Evolutionary conservation across 208 protist species (phyloP).

Genomic region (Trypanosoma brucei): DNA sequence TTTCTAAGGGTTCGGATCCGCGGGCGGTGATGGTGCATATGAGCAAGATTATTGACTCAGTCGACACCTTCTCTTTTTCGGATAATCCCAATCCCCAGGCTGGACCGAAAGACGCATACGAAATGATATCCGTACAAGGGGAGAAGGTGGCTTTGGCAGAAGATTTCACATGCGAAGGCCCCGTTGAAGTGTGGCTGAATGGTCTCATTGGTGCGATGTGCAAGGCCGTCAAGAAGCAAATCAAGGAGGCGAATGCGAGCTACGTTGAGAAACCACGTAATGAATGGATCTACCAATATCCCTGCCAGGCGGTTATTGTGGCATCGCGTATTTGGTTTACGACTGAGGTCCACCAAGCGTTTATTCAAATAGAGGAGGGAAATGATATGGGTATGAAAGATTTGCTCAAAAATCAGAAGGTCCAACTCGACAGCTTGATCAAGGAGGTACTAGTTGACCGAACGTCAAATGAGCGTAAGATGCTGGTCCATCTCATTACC

Average conservation of each 20-base stretch:
- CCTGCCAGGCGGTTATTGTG: conserved; percentile 94
- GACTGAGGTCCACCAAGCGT: conserved; percentile 96
- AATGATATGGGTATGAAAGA: conserved; percentile 98
- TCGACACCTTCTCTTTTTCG: conserved; percentile 89
- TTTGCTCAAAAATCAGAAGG: conserved; percentile 94
- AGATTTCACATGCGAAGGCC: conserved; percentile 89
- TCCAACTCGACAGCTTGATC: conserved; percentile 92
- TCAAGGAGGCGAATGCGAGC: conserved; percentile 87
- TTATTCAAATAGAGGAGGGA: conserved; percentile 97
- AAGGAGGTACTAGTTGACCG: conserved; percentile 92
- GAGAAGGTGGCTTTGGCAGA: conserved; percentile 93
- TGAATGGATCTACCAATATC: conserved; percentile 96
- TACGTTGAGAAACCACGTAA: conserved; percentile 96
- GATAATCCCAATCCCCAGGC: conserved; percentile 52
- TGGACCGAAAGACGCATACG: conserved; percentile 75
- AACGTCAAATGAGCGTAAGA: conserved; percentile 92
- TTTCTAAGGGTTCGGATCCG: conserved; percentile 95
- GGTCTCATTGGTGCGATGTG: conserved; percentile 87
- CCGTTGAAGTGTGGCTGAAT: conserved; percentile 97
- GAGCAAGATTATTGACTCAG: conserved; percentile 95
- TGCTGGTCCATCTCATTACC: conserved; percentile 97
- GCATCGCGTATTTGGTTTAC: conserved; percentile 97
- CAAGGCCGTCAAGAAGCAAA: conserved; percentile 75
- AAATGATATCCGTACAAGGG: conserved; percentile 92
- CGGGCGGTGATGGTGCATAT: conserved; percentile 94